Evolutionary conservation across 163 green algal genomes (phyloP).

Genomic region (Coccomyxa subellipsoidea): DNA sequence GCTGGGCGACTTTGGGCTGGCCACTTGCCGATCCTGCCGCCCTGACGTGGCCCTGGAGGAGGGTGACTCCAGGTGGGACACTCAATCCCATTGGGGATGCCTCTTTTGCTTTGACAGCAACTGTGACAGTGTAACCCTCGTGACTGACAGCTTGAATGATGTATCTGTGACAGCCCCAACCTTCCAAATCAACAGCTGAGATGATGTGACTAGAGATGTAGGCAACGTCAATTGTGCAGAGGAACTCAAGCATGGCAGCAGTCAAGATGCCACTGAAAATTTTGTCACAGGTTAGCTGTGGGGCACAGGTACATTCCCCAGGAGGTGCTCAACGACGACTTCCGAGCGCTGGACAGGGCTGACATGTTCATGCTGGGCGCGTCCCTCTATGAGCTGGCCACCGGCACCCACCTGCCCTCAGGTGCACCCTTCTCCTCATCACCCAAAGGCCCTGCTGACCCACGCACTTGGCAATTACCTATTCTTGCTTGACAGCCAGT

Average conservation of each 20-base stretch:
- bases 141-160: too few species aligned
- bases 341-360: conserved; percentile 64
- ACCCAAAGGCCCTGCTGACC: neutral
- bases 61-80: conserved; percentile 38
- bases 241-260: too few species aligned
- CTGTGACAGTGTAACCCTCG: too few species aligned
- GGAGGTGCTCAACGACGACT: conserved; percentile 70
- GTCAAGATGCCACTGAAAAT: too few species aligned
- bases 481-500: too few species aligned
- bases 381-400: conserved; percentile 76
- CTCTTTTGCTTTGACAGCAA: too few species aligned
- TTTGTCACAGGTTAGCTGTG: too few species aligned
- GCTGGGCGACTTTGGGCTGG: conserved; percentile 85
- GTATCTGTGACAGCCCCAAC: too few species aligned
- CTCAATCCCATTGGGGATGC: too few species aligned
- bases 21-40: conserved; percentile 28
- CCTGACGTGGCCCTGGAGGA: conserved; percentile 27
- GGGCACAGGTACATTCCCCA: conserved; percentile 70
- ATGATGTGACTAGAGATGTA: too few species aligned
- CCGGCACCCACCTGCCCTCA: conserved; percentile 48
- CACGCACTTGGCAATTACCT: neutral
- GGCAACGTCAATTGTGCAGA: too few species aligned
- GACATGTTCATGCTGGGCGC: conserved; percentile 86
- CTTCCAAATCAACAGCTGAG: too few species aligned
- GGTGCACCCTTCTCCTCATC: conserved; percentile 7